Evolutionary conservation across 176 grass and related monocot species (phyloP).

Genomic region (Tillandsia leiboldiana): DNA sequence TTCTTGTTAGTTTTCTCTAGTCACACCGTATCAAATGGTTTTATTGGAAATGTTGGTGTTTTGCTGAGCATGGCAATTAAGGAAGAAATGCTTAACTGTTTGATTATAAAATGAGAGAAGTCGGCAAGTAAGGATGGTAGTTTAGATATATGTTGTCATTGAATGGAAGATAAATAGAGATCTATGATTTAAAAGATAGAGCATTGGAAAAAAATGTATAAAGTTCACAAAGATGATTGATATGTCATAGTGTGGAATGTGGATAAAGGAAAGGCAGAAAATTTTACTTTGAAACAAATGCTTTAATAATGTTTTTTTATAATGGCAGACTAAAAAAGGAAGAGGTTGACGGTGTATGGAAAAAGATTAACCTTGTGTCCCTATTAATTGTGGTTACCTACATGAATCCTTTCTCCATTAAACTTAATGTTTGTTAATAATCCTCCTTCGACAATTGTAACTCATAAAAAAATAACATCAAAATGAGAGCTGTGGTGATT

Average conservation of each 20-base stretch:
- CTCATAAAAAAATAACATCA: background rate
- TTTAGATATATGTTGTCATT: background rate
- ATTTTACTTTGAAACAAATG: background rate
- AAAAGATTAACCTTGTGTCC: background rate
- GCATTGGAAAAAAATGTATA: no score
- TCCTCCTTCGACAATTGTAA: background rate
- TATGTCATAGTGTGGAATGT: no score
- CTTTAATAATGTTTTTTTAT: background rate
- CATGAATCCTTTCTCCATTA: background rate
- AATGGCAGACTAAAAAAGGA: background rate
- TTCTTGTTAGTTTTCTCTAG: no score
- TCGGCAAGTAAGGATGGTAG: background rate
- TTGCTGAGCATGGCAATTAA: background rate
- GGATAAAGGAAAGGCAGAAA: background rate
- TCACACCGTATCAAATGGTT: background rate
- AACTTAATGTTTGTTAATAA: background rate
- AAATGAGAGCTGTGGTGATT: background rate
- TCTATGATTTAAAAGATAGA: background rate
- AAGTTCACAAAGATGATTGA: no score
- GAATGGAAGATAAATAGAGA: background rate
- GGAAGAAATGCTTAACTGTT: no score
- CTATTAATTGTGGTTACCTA: background rate
- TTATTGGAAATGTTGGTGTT: background rate
- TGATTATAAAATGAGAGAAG: no score
- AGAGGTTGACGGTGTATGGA: background rate